Percentiles rank a stretch among this genome's conserved stretches.
phyloP scores from a whole-genome alignment of 208 protist species.

The Wallacemonas sp. region DNA sequence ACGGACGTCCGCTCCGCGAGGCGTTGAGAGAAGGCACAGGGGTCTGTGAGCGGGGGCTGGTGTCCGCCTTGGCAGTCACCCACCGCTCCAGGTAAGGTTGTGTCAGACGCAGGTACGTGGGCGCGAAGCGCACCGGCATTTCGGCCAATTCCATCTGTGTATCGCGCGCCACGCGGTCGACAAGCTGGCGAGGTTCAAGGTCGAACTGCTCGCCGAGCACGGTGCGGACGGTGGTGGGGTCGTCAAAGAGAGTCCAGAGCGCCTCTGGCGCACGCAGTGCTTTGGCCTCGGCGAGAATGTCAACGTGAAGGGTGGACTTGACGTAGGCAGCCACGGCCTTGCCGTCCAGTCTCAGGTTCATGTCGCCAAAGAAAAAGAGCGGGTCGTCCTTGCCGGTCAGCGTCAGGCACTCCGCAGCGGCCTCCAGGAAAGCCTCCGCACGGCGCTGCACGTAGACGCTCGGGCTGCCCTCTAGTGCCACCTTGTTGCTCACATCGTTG shows the following conservation, averaged over 20 bases:
- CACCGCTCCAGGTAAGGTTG: slow-evolving; percentile 11
- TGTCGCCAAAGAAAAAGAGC: slow-evolving; percentile 79
- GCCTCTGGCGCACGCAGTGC: slow-evolving; percentile 42
- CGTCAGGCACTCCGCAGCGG: slow-evolving; percentile 46
- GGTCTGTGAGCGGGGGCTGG: not conserved
- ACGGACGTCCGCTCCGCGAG: slow-evolving; percentile 18
- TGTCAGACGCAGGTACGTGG: slow-evolving; percentile 57
- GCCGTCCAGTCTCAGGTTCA: slow-evolving; percentile 67
- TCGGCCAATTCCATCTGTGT: slow-evolving; percentile 58
- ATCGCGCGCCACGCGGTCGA: slow-evolving; percentile 49
- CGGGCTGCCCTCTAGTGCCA: slow-evolving; percentile 38
- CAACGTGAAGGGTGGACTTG: slow-evolving; percentile 5
- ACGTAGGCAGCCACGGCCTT: slow-evolving; percentile 30
- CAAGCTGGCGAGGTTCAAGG: slow-evolving; percentile 38
- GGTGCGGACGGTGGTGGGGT: slow-evolving; percentile 16
- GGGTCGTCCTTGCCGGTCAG: slow-evolving; percentile 53
- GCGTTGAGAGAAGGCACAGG: slow-evolving; percentile 14
- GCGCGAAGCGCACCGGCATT: slow-evolving; percentile 58
- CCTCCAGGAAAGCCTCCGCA: slow-evolving; percentile 52
- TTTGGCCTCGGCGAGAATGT: slow-evolving; percentile 23
- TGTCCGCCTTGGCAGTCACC: not conserved
- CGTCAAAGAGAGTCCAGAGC: slow-evolving; percentile 50
- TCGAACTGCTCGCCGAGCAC: slow-evolving; percentile 34
- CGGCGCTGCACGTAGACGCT: slow-evolving; percentile 53
- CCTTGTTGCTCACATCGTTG: slow-evolving; percentile 63